A percentile compares a stretch with the other conserved stretches of the same genome.
phyloP scores from a whole-genome alignment of 1,139 yeast species.

The Taiozyma sp. region DNA sequence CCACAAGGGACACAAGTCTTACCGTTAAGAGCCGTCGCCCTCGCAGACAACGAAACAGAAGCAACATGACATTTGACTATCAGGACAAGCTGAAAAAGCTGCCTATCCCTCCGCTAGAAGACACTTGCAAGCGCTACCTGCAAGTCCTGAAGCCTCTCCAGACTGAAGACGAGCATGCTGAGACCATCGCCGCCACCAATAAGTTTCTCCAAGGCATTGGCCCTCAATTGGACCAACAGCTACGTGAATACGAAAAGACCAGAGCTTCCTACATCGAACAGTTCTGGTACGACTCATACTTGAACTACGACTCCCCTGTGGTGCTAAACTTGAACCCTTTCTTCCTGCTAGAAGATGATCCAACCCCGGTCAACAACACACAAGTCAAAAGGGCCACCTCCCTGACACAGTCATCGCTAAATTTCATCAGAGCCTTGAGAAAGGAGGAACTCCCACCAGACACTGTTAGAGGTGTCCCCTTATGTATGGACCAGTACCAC shows the following conservation, averaged over 20 bases:
- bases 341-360: conserved; percentile 84
- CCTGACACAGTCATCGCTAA: conserved; percentile 69
- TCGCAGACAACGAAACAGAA: background rate
- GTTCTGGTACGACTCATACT: conserved; percentile 88
- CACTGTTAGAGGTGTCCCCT: conserved; percentile 57
- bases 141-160: conserved; percentile 71
- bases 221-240: conserved; percentile 56
- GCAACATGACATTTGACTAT: conserved; percentile 19
- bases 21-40: background rate
- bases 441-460: conserved; percentile 77
- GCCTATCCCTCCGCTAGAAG: conserved; percentile 73
- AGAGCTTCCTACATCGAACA: conserved; percentile 84
- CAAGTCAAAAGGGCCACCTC: conserved; percentile 83
- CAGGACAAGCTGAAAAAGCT: conserved; percentile 27
- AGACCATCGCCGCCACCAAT: conserved; percentile 57
- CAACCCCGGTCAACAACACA: conserved; percentile 68
- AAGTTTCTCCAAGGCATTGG: conserved; percentile 55
- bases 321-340: conserved; percentile 86
- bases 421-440: conserved; percentile 76
- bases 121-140: conserved; percentile 62
- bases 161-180: conserved; percentile 62
- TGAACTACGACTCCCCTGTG: conserved; percentile 84
- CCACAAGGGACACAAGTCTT: background rate
- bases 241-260: conserved; percentile 56
- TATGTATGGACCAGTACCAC: conserved; percentile 88